Conservation (phyloP, 2,329 filamentous ascomycete species). For the Beauveria bassiana region DNA sequence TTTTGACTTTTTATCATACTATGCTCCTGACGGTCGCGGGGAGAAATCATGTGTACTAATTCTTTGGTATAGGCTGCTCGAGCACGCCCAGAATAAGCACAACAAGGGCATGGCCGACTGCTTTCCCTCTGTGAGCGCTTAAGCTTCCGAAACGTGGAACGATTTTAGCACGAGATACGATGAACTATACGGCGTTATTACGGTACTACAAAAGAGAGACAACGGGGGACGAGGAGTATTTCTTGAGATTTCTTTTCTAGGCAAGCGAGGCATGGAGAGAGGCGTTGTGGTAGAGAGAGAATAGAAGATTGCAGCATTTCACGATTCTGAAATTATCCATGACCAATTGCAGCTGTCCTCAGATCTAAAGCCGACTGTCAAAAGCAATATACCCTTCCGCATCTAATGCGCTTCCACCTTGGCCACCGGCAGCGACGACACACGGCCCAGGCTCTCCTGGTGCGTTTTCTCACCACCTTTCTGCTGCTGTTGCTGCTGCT, state of each 20-base stretch:
- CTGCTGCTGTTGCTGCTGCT: slow-evolving; percentile 14
- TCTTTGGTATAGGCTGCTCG: too few species aligned
- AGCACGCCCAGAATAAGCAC: slow-evolving; percentile 72
- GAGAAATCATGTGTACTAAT: too few species aligned
- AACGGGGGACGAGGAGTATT: background rate
- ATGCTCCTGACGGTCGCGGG: too few species aligned
- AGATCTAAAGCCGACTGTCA: background rate
- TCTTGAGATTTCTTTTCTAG: background rate
- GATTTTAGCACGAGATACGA: background rate
- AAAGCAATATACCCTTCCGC: background rate
- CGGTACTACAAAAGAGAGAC: background rate
- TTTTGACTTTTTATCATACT: too few species aligned
- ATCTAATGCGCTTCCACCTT: slow-evolving; percentile 26
- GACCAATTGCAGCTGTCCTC: background rate
- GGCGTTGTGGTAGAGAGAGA: slow-evolving; percentile 5
- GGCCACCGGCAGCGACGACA: slow-evolving; percentile 12
- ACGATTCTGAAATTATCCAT: background rate
- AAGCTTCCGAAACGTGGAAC: slow-evolving; percentile 15
- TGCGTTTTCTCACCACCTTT: slow-evolving; percentile 11
- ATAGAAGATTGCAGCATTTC: background rate
- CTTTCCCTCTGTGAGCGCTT: slow-evolving; percentile 44
- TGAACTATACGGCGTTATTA: slow-evolving; percentile 5
- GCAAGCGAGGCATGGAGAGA: slow-evolving; percentile 5
- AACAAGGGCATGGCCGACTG: slow-evolving; percentile 63
- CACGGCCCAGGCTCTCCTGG: slow-evolving; percentile 12